Evolutionary conservation across 2,329 filamentous ascomycete genomes (phyloP).

Genomic region (Teratosphaeria destructans): DNA sequence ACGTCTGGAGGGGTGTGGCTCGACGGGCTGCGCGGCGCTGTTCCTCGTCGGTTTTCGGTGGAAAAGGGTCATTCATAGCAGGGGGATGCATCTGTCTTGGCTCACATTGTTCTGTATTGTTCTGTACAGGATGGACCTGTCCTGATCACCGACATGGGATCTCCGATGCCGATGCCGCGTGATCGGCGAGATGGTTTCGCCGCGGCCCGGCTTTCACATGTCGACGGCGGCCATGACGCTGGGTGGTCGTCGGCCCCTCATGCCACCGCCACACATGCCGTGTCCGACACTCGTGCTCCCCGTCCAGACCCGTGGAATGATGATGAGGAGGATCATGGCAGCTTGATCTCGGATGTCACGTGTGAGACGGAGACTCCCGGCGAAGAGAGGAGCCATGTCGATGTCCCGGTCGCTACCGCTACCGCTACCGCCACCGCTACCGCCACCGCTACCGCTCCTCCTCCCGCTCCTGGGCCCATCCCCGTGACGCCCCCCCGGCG

Average conservation of each 20-base stretch:
- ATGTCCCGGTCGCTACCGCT: conserved; percentile 2
- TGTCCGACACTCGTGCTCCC: not conserved
- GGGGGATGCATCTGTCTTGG: not conserved
- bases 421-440: not conserved
- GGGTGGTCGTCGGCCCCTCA: not conserved
- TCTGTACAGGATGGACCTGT: not conserved
- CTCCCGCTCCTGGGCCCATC: not conserved
- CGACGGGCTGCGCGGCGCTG: not conserved
- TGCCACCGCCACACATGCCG: not conserved
- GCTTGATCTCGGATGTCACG: conserved; percentile 1
- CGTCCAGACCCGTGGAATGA: no score
- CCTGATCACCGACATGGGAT: not conserved
- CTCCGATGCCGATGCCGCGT: not conserved
- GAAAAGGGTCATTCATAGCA: not conserved
- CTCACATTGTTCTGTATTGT: no score
- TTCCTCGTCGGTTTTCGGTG: not conserved
- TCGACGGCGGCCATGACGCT: not conserved
- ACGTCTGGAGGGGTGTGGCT: not conserved
- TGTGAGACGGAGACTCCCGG: conserved; percentile 25
- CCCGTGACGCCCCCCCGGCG: not conserved
- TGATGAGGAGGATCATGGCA: no score
- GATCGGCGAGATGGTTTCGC: not conserved
- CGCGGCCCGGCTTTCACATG: not conserved
- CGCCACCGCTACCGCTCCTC: not conserved
- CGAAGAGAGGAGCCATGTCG: conserved; percentile 25